Percentiles rank a stretch among this genome's conserved stretches.
Evolutionary conservation across 495 filamentous ascomycete genomes (phyloP).

Genomic region (Annulohypoxylon bovei): DNA sequence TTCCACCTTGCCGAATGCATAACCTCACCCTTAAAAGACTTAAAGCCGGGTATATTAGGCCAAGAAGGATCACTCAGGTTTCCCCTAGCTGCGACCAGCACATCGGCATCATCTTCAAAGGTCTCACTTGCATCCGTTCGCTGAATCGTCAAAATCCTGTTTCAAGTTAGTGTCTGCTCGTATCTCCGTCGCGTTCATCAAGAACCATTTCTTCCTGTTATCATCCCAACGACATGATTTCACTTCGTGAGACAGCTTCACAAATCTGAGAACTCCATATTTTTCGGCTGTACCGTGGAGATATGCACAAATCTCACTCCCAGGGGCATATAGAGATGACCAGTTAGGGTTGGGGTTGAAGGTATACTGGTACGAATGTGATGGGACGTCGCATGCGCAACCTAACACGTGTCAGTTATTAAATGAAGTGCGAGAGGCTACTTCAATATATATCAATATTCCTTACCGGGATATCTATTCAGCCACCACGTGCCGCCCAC

Average conservation of each 20-base stretch:
- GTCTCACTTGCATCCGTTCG: slow-evolving; percentile 46
- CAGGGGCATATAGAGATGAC: slow-evolving; percentile 71
- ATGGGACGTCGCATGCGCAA: slow-evolving; percentile 57
- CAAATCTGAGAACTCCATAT: slow-evolving; percentile 62
- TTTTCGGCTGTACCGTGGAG: slow-evolving; percentile 67
- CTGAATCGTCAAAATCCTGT: slow-evolving; percentile 35
- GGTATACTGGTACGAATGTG: slow-evolving; percentile 71
- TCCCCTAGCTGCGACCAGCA: slow-evolving; percentile 72
- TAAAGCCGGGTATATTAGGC: slow-evolving; percentile 67
- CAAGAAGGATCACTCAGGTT: slow-evolving; percentile 68
- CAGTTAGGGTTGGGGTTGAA: slow-evolving; percentile 73
- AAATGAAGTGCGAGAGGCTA: not conserved
- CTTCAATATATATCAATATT: not conserved
- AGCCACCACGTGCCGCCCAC: slow-evolving; percentile 59
- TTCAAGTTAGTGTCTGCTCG: not conserved
- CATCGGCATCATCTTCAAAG: slow-evolving; percentile 58
- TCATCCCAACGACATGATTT: slow-evolving; percentile 64
- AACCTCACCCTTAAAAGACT: slow-evolving; percentile 62
- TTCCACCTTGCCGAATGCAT: slow-evolving; percentile 68
- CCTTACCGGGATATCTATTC: slow-evolving; percentile 56
- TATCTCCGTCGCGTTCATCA: not conserved
- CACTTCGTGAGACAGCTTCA: slow-evolving; percentile 54
- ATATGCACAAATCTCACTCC: slow-evolving; percentile 71
- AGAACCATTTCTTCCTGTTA: slow-evolving; percentile 62
- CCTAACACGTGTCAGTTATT: slow-evolving; percentile 36